Percentiles rank a stretch among this genome's conserved stretches.
phyloP scores from a whole-genome alignment of 164 flowering plant species.

The Cinnamomum chago region DNA sequence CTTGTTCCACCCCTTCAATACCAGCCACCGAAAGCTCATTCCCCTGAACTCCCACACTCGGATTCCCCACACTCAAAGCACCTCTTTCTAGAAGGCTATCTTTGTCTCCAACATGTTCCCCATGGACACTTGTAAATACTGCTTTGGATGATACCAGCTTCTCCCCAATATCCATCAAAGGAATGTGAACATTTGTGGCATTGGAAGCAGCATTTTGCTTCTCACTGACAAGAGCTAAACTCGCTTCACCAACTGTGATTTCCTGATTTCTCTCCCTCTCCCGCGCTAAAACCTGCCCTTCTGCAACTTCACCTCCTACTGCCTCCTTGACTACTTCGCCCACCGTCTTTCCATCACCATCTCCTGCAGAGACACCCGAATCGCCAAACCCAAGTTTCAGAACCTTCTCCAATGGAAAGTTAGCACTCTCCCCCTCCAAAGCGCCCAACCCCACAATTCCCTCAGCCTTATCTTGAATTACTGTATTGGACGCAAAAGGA shows the following conservation, averaged over 20 bases:
- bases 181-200: neutral
- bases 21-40: neutral
- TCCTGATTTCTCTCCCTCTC: neutral
- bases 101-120: neutral
- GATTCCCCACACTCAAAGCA: neutral
- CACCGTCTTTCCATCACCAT: neutral
- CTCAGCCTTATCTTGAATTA: slow-evolving; percentile 3
- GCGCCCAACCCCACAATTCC: neutral
- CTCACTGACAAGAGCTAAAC: neutral
- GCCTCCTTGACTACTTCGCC: neutral
- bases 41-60: neutral
- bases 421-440: neutral
- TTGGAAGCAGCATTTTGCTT: neutral
- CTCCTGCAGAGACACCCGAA: neutral
- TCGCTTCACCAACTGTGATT: neutral
- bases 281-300: neutral
- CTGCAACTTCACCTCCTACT: neutral
- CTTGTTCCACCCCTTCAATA: neutral
- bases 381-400: neutral
- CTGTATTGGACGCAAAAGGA: neutral
- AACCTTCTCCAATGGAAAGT: neutral
- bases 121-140: neutral
- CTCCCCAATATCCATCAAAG: neutral
- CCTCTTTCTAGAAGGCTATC: neutral
- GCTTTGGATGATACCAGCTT: neutral